phyloP scores from a whole-genome alignment of 345 rosid genomes.

The Pseudoturritis turrita region DNA sequence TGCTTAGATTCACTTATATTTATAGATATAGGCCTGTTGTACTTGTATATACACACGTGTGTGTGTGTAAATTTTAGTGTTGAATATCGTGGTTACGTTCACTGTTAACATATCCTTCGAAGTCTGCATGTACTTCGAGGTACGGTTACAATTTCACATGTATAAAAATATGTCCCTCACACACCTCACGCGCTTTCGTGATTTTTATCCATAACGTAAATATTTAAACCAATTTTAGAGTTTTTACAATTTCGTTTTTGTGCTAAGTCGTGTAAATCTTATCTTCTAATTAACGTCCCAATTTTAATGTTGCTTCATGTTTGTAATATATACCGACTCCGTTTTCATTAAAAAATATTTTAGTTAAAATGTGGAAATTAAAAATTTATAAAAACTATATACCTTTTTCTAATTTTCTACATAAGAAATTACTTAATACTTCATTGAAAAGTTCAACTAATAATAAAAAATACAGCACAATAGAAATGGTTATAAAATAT shows the following conservation, averaged over 20 bases:
- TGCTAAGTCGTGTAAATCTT: not conserved
- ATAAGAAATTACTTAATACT: too few relatives aligned
- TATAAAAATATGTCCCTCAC: not conserved
- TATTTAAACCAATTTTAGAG: not conserved
- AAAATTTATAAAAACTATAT: too few relatives aligned
- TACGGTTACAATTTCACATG: not conserved
- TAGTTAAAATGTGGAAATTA: too few relatives aligned
- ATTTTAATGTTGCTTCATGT: not conserved
- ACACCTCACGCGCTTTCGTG: not conserved
- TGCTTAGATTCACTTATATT: not conserved
- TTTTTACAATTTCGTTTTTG: not conserved
- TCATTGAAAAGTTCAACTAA: too few relatives aligned
- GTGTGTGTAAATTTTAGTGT: not conserved
- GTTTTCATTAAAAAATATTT: too few relatives aligned
- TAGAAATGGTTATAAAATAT: too few relatives aligned
- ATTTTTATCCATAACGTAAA: not conserved
- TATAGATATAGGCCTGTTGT: not conserved
- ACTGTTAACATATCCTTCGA: not conserved
- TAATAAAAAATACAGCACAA: too few relatives aligned
- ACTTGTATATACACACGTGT: not conserved
- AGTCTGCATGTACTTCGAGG: not conserved
- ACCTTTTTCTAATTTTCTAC: too few relatives aligned
- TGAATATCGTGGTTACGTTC: conserved; percentile 25
- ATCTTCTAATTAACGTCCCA: not conserved
- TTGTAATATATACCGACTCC: not conserved